Conservation (phyloP, 2,329 filamentous ascomycete genomes). For the Elsinoe australis region DNA sequence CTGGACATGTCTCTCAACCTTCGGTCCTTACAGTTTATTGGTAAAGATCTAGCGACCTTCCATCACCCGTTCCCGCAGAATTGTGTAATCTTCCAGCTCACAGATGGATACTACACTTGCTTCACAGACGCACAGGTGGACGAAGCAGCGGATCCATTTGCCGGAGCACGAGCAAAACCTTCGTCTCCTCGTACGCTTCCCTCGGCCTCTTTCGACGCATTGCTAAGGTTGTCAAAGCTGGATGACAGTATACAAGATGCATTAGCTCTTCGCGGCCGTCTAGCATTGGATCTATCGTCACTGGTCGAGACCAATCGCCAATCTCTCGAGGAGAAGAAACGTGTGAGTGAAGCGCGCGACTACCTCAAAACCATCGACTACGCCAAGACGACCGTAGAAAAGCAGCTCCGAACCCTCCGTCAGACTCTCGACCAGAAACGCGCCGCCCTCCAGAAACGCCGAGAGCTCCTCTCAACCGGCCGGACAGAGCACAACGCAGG, state of each 20-base stretch:
- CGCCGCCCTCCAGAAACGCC: slow-evolving; percentile 57
- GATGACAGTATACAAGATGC: slow-evolving; percentile 90
- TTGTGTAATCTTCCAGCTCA: slow-evolving; percentile 74
- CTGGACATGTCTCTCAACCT: slow-evolving; percentile 67
- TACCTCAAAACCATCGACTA: slow-evolving; percentile 39
- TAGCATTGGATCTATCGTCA: slow-evolving; percentile 69
- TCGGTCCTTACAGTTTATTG: slow-evolving; percentile 68
- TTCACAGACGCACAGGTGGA: slow-evolving; percentile 56
- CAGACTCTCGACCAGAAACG: slow-evolving; percentile 60
- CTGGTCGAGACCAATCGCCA: slow-evolving; percentile 35
- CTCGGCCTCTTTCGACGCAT: slow-evolving; percentile 75
- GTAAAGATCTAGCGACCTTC: slow-evolving; percentile 54
- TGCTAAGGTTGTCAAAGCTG: slow-evolving; percentile 82
- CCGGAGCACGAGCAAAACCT: slow-evolving; percentile 30
- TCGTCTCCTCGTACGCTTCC: slow-evolving; percentile 42
- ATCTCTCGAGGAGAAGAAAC: slow-evolving; percentile 31
- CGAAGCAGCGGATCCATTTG: slow-evolving; percentile 26
- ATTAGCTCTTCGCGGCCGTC: slow-evolving; percentile 62
- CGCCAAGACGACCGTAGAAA: slow-evolving; percentile 56
- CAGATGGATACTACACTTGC: slow-evolving; percentile 78
- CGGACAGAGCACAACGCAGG: slow-evolving; percentile 32
- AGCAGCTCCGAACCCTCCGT: slow-evolving; percentile 54
- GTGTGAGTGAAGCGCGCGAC: slow-evolving; percentile 38
- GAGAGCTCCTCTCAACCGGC: slow-evolving; percentile 60
- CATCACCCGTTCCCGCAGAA: slow-evolving; percentile 71